phyloP scores from a whole-genome alignment of 2,329 filamentous ascomycete species.

The Pezicula neosporulosa region DNA sequence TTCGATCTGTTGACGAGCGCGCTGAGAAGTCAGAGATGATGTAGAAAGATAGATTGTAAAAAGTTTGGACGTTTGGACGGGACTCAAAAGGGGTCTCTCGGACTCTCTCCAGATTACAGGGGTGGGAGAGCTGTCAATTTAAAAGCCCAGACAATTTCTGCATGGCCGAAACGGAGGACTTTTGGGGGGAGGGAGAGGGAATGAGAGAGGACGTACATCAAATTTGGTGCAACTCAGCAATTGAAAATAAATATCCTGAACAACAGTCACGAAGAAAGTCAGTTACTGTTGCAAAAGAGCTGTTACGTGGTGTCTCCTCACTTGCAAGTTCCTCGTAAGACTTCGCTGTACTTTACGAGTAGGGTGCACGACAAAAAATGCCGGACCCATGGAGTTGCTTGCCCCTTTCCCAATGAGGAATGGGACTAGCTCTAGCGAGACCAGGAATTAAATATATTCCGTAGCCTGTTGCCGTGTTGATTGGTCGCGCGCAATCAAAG shows the following conservation, averaged over 20 bases:
- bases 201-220: slow-evolving; percentile 8
- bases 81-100: slow-evolving; percentile 21
- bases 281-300: not conserved
- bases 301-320: too few relatives aligned
- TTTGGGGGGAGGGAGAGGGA: slow-evolving; percentile 1
- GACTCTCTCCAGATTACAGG: slow-evolving; percentile 15
- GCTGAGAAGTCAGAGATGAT: slow-evolving; percentile 13
- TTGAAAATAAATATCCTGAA: not conserved
- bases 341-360: too few relatives aligned
- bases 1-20: slow-evolving; percentile 15
- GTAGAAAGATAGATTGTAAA: slow-evolving; percentile 10
- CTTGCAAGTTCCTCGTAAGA: too few relatives aligned
- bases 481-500: too few relatives aligned
- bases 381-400: not conserved
- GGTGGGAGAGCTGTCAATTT: slow-evolving; percentile 24
- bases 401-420: not conserved
- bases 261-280: not conserved
- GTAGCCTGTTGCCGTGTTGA: not conserved
- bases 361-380: not conserved
- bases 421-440: not conserved
- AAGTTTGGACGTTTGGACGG: slow-evolving; percentile 15
- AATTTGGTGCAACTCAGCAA: slow-evolving; percentile 2
- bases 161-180: not conserved
- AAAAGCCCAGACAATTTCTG: slow-evolving; percentile 12
- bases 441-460: not conserved